Evolutionary conservation across 2,329 filamentous ascomycete genomes (phyloP).

Genomic region (Nigrospora oryzae): DNA sequence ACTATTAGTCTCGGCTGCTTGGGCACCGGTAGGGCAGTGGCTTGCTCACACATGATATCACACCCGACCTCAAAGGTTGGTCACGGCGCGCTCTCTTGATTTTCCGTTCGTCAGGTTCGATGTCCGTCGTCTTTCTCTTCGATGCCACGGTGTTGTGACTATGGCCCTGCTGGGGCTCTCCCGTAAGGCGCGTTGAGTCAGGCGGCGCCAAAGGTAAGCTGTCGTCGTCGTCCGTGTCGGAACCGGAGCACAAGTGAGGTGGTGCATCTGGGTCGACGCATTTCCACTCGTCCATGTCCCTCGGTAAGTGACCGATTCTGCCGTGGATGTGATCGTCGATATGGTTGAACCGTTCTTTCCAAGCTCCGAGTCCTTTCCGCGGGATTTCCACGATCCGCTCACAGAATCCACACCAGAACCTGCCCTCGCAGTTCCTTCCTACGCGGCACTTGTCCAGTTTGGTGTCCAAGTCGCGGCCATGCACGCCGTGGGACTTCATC

Average conservation of each 20-base stretch:
- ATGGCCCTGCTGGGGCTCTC: too few relatives aligned
- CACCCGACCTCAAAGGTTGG: too few relatives aligned
- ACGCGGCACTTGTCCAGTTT: conserved; percentile 48
- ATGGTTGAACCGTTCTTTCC: conserved; percentile 56
- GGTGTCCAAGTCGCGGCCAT: conserved; percentile 24
- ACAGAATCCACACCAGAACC: conserved; percentile 90
- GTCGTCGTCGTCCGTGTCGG: conserved; percentile 11
- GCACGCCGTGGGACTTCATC: conserved; percentile 33
- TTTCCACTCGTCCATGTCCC: conserved; percentile 48
- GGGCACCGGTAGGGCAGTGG: too few relatives aligned
- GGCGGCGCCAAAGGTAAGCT: conserved; percentile 8
- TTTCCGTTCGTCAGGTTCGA: too few relatives aligned
- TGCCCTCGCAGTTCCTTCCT: conserved; percentile 52
- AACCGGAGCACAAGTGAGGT: neutral
- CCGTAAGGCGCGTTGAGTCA: too few relatives aligned
- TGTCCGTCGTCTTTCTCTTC: too few relatives aligned
- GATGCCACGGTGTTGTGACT: too few relatives aligned
- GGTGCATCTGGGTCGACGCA: conserved; percentile 20
- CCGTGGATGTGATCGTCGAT: conserved; percentile 66
- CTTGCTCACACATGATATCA: too few relatives aligned
- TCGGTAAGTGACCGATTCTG: conserved; percentile 26
- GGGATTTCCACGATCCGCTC: conserved; percentile 41
- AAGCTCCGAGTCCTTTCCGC: conserved; percentile 41
- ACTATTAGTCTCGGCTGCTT: neutral
- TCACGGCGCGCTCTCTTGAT: too few relatives aligned